Percentiles rank a stretch among this genome's conserved stretches.
These are phyloP conservation scores for Epithemia pelagica DNA, from an alignment of 108 stramenopile genomes.

Conservation along the genomic window DNA sequence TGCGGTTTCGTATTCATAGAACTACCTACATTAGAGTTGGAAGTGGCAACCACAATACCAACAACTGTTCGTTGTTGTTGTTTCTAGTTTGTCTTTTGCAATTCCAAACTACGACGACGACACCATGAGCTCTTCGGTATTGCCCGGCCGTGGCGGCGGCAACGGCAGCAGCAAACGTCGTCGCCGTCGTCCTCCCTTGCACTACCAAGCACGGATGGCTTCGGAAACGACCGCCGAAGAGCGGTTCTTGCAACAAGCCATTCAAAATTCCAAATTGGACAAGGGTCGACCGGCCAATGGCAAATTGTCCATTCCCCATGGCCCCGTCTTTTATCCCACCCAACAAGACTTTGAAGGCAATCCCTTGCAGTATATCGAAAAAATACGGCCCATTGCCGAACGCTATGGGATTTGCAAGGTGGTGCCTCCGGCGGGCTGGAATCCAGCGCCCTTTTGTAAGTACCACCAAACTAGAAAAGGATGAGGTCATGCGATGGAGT, in stretches of 20 bases:
- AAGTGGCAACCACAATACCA: too few relatives aligned
- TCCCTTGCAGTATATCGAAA: conserved; percentile 82
- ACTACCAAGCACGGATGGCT: conserved; percentile 1
- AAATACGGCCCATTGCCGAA: conserved; percentile 81
- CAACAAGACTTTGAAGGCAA: conserved; percentile 78
- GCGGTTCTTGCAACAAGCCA: conserved; percentile 61
- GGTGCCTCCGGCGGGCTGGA: conserved; percentile 93
- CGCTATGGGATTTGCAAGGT: conserved; percentile 94
- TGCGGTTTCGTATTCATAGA: too few relatives aligned
- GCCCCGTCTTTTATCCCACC: conserved; percentile 79
- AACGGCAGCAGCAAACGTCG: too few relatives aligned
- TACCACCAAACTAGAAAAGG: too few relatives aligned
- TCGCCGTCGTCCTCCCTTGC: conserved; percentile 10
- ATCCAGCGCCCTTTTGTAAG: conserved; percentile 44
- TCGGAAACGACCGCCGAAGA: conserved; percentile 40
- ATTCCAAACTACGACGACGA: too few relatives aligned
- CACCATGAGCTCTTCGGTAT: too few relatives aligned
- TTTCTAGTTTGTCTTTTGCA: too few relatives aligned
- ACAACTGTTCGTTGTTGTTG: too few relatives aligned
- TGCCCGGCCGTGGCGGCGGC: too few relatives aligned
- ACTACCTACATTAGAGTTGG: too few relatives aligned
- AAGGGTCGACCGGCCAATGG: conserved; percentile 7
- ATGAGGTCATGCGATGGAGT: too few relatives aligned
- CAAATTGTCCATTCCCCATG: conserved; percentile 49
- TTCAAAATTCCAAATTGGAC: conserved; percentile 63